Percentiles rank a stretch among this genome's conserved stretches.
Conservation (phyloP, 805 yeast genomes). For the Starmerella etchellsii region DNA sequence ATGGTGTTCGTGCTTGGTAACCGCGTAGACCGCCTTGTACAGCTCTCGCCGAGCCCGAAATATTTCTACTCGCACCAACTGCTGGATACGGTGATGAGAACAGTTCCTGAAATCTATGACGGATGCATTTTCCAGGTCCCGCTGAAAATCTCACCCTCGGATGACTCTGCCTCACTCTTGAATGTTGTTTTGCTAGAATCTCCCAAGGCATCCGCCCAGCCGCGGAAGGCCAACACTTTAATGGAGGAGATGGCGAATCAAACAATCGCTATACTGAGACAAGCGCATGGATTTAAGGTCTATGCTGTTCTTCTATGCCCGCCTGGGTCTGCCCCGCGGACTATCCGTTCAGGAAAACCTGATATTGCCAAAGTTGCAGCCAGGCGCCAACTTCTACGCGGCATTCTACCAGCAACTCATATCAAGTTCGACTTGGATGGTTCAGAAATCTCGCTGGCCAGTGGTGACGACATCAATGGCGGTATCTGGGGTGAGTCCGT, state of each 20-base stretch:
- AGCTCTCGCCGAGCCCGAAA: constrained; percentile 22
- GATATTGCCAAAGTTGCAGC: constrained; percentile 88
- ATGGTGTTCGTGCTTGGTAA: constrained; percentile 78
- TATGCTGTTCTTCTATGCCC: constrained; percentile 73
- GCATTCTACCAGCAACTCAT: constrained; percentile 63
- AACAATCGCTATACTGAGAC: constrained; percentile 35
- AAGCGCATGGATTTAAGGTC: constrained; percentile 60
- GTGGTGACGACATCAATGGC: constrained; percentile 63
- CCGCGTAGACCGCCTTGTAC: constrained; percentile 71
- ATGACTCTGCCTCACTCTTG: constrained; percentile 60
- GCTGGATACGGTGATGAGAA: constrained; percentile 68
- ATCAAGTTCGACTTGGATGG: constrained; percentile 66
- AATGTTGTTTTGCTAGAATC: constrained; percentile 71
- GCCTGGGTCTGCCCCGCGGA: constrained; percentile 70
- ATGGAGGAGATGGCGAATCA: constrained; percentile 40
- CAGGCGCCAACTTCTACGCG: constrained; percentile 62
- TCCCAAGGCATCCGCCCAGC: constrained; percentile 31
- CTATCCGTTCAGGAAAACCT: constrained; percentile 69
- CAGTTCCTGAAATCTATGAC: constrained; percentile 70
- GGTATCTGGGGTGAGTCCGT: constrained; percentile 76
- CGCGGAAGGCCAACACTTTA: constrained; percentile 33
- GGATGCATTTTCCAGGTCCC: constrained; percentile 82
- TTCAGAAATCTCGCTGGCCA: constrained; percentile 45
- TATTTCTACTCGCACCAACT: constrained; percentile 83
- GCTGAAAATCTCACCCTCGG: constrained; percentile 29